Percentiles rank a stretch among this genome's conserved stretches.
These are phyloP conservation scores for Dovyalis caffra DNA, from an alignment of 345 rosid genomes.

Conservation along the genomic window DNA sequence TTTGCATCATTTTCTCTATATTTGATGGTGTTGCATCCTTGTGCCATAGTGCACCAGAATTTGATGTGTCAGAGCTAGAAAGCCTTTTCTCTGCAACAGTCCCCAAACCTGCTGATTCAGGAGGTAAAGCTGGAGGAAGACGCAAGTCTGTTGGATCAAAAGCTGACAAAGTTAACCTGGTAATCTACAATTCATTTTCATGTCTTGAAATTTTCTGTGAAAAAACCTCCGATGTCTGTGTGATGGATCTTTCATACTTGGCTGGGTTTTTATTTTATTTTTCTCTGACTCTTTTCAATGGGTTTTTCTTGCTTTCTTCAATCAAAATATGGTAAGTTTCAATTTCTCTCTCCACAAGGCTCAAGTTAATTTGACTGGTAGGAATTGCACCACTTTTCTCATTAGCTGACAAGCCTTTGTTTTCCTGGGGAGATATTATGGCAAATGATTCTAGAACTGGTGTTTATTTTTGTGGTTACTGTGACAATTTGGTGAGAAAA, in stretches of 20 bases:
- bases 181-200: constrained; percentile 28
- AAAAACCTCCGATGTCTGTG: neutral
- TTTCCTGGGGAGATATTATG: neutral
- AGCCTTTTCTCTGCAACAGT: constrained; percentile 83
- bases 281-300: neutral
- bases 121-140: constrained; percentile 59
- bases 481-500: neutral
- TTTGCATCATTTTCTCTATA: constrained; percentile 6
- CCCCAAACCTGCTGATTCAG: constrained; percentile 57
- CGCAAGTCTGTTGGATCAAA: constrained; percentile 77
- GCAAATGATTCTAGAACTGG: neutral
- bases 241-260: neutral
- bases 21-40: constrained; percentile 18
- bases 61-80: constrained; percentile 94
- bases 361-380: neutral
- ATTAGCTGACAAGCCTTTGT: neutral
- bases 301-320: neutral
- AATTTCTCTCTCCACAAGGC: neutral
- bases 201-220: neutral
- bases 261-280: neutral
- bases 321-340: neutral
- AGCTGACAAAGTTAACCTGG: constrained; percentile 84
- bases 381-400: neutral
- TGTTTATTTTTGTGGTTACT: neutral
- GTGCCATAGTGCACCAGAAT: constrained; percentile 66